Conservation (phyloP, 2,329 filamentous ascomycete genomes). For the Tolypocladium ovalisporum region DNA sequence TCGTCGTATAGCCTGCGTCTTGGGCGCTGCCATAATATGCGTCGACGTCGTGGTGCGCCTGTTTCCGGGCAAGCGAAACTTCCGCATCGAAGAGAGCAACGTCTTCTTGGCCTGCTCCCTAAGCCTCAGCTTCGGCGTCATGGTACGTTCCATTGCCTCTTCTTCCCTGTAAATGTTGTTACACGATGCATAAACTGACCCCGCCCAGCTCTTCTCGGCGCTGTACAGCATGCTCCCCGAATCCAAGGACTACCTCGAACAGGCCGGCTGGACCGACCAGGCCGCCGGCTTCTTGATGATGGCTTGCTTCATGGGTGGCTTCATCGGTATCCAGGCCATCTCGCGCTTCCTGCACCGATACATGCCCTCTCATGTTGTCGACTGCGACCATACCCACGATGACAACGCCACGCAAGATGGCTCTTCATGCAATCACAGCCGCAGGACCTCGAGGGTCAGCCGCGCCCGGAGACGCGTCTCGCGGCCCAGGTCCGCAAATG, state of each 20-base stretch:
- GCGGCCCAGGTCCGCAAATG: conserved; percentile 12
- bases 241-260: conserved; percentile 64
- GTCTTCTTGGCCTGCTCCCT: conserved; percentile 78
- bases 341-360: conserved; percentile 63
- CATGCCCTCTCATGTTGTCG: conserved; percentile 69
- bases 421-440: conserved; percentile 11
- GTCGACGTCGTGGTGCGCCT: conserved; percentile 67
- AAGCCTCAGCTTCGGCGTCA: conserved; percentile 89
- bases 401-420: conserved; percentile 29
- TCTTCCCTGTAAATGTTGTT: background rate
- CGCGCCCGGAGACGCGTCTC: conserved; percentile 19
- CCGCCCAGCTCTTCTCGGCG: conserved; percentile 69
- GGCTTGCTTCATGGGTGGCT: conserved; percentile 58
- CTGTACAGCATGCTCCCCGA: conserved; percentile 90
- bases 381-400: conserved; percentile 66
- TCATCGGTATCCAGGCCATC: conserved; percentile 63
- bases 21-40: conserved; percentile 77
- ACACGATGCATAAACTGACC: background rate
- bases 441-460: conserved; percentile 18
- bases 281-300: conserved; percentile 59
- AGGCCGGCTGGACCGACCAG: conserved; percentile 56
- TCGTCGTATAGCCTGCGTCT: conserved; percentile 42
- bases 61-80: conserved; percentile 63
- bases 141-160: conserved; percentile 57
- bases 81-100: conserved; percentile 83